These are phyloP conservation scores for Colletotrichum lini DNA, from an alignment of 2,329 filamentous ascomycete genomes.

Conservation along the genomic window DNA sequence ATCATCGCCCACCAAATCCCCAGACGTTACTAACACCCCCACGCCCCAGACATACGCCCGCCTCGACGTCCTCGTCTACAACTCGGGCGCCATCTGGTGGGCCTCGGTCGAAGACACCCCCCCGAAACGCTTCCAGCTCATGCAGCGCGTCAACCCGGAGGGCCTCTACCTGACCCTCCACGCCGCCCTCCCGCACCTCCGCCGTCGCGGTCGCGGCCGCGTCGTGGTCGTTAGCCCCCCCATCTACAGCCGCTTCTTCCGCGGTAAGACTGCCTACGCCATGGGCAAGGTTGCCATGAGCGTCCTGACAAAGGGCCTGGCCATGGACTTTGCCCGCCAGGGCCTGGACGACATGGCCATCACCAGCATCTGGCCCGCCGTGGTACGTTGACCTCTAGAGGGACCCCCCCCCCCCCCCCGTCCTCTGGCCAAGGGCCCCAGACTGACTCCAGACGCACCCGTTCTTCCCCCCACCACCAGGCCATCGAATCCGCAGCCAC, in stretches of 20 bases:
- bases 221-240: slow-evolving; percentile 87
- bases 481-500: slow-evolving; percentile 85
- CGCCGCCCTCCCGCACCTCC: slow-evolving; percentile 77
- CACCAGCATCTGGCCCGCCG: slow-evolving; percentile 86
- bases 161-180: slow-evolving; percentile 83
- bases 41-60: slow-evolving; percentile 65
- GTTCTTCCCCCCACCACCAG: slow-evolving; percentile 39
- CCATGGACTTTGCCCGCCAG: slow-evolving; percentile 83
- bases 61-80: slow-evolving; percentile 85
- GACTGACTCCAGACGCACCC: background rate
- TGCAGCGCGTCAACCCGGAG: slow-evolving; percentile 82
- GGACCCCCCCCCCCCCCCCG: background rate
- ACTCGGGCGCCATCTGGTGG: slow-evolving; percentile 91
- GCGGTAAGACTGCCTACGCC: slow-evolving; percentile 89
- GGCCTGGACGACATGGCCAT: slow-evolving; percentile 79
- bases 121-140: slow-evolving; percentile 79
- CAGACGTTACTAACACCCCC: background rate
- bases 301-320: slow-evolving; percentile 84
- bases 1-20: background rate
- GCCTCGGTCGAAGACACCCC: slow-evolving; percentile 80
- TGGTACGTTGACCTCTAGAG: slow-evolving; percentile 62
- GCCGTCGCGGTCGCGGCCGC: slow-evolving; percentile 66
- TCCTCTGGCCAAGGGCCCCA: background rate
- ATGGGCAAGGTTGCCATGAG: slow-evolving; percentile 86
- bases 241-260: slow-evolving; percentile 88